Conservation (phyloP, 2,329 filamentous ascomycete species). For the Diatrype stigma region DNA sequence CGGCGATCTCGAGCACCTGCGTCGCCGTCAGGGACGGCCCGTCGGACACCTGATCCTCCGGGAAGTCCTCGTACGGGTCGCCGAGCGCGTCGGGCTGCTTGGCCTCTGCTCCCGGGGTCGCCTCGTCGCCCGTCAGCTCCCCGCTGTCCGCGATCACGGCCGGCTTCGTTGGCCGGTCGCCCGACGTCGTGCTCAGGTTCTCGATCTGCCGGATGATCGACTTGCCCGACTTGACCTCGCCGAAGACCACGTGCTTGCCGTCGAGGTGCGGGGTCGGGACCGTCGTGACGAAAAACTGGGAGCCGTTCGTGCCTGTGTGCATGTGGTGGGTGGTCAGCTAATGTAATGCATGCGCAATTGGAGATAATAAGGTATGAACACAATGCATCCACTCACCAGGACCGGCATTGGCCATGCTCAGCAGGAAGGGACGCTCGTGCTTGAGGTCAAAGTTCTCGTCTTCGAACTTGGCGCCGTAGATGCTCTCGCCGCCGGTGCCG, state of each 20-base stretch:
- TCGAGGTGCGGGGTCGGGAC: slow-evolving; percentile 93
- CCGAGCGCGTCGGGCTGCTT: slow-evolving; percentile 76
- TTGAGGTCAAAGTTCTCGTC: slow-evolving; percentile 93
- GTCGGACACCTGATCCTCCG: slow-evolving; percentile 67
- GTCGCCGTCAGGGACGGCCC: slow-evolving; percentile 56
- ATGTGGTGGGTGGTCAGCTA: background rate
- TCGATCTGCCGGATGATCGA: slow-evolving; percentile 86
- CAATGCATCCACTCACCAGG: slow-evolving; percentile 55
- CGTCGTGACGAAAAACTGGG: slow-evolving; percentile 97
- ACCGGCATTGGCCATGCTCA: slow-evolving; percentile 98
- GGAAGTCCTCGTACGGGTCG: slow-evolving; percentile 93
- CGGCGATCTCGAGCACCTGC: slow-evolving; percentile 72
- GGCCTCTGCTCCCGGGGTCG: slow-evolving; percentile 59
- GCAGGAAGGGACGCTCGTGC: slow-evolving; percentile 87
- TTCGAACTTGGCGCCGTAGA: slow-evolving; percentile 95
- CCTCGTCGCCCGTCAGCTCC: slow-evolving; percentile 70
- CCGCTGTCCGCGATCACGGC: slow-evolving; percentile 80
- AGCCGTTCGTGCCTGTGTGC: slow-evolving; percentile 77
- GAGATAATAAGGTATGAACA: background rate
- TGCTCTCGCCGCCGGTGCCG: slow-evolving; percentile 92
- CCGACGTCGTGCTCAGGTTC: slow-evolving; percentile 67
- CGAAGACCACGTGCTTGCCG: slow-evolving; percentile 95
- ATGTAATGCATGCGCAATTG: background rate
- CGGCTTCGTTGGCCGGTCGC: slow-evolving; percentile 74
- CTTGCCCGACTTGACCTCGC: slow-evolving; percentile 90